Evolutionary conservation across 805 yeast species (phyloP).

Genomic region (Candida caryicola): DNA sequence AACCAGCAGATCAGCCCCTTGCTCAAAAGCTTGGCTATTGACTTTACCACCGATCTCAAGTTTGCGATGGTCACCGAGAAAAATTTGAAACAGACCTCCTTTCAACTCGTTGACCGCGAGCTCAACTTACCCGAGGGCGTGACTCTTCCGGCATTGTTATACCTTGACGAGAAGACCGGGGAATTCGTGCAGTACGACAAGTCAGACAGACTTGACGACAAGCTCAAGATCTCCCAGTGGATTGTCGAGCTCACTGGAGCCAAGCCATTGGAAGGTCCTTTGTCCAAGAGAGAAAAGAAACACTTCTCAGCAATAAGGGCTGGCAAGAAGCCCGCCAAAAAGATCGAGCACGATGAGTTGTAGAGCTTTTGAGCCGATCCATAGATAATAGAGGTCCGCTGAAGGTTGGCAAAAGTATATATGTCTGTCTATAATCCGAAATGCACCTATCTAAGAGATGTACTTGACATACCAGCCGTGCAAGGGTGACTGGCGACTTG

Average conservation of each 20-base stretch:
- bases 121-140: conserved; percentile 17
- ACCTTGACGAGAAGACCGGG: conserved; percentile 18
- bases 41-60: conserved; percentile 52
- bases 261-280: conserved; percentile 35
- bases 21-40: conserved; percentile 66
- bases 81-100: conserved; percentile 16
- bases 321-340: conserved; percentile 17
- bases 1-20: conserved; percentile 51
- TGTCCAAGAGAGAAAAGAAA: conserved; percentile 33
- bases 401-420: no score
- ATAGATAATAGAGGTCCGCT: no score
- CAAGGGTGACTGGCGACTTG: no score
- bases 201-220: conserved; percentile 28
- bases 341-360: conserved; percentile 26
- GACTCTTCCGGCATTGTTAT: conserved; percentile 29
- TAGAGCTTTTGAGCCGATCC: conserved; percentile 7
- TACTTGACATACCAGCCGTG: no score
- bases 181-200: conserved; percentile 20
- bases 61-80: conserved; percentile 43
- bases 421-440: no score
- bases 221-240: conserved; percentile 32
- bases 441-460: no score
- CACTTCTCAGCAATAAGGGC: conserved; percentile 28
- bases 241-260: conserved; percentile 22
- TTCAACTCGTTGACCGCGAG: conserved; percentile 19